phyloP scores from a whole-genome alignment of 2,329 filamentous ascomycete genomes.

The Zymoseptoria tritici region DNA sequence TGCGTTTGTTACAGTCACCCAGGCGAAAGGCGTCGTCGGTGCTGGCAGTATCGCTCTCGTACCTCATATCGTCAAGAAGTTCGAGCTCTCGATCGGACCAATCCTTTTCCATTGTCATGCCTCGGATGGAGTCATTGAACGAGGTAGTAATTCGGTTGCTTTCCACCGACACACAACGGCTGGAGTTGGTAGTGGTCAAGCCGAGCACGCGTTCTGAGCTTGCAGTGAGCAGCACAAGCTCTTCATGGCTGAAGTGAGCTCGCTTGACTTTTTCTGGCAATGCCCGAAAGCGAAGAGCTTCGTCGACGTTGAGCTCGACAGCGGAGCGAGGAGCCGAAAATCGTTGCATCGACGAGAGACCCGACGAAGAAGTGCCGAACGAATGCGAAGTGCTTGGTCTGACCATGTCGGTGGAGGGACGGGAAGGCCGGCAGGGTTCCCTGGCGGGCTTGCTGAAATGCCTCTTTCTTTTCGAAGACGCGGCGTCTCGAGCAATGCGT shows the following conservation, averaged over 20 bases:
- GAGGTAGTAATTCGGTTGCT: not conserved
- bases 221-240: slow-evolving; percentile 55
- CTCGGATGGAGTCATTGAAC: slow-evolving; percentile 2
- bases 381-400: slow-evolving; percentile 17
- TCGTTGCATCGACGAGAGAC: slow-evolving; percentile 6
- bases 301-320: slow-evolving; percentile 24
- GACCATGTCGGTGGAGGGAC: slow-evolving; percentile 26
- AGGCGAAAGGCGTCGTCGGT: not conserved
- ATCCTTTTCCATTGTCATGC: slow-evolving; percentile 10
- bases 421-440: slow-evolving; percentile 15
- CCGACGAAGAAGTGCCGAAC: slow-evolving; percentile 3
- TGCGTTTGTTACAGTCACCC: not conserved
- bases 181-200: not conserved
- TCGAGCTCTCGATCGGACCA: slow-evolving; percentile 10
- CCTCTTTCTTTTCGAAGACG: slow-evolving; percentile 25
- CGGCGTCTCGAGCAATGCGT: slow-evolving; percentile 52
- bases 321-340: slow-evolving; percentile 11
- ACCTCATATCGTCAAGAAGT: not conserved
- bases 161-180: not conserved
- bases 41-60: not conserved
- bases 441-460: slow-evolving; percentile 6
- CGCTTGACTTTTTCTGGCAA: slow-evolving; percentile 67
- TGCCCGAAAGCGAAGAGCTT: slow-evolving; percentile 53
- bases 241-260: slow-evolving; percentile 63
- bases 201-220: slow-evolving; percentile 40